These are phyloP conservation scores for Musa schizocarpa DNA, from an alignment of 176 grass and related monocot species.

Conservation along the genomic window DNA sequence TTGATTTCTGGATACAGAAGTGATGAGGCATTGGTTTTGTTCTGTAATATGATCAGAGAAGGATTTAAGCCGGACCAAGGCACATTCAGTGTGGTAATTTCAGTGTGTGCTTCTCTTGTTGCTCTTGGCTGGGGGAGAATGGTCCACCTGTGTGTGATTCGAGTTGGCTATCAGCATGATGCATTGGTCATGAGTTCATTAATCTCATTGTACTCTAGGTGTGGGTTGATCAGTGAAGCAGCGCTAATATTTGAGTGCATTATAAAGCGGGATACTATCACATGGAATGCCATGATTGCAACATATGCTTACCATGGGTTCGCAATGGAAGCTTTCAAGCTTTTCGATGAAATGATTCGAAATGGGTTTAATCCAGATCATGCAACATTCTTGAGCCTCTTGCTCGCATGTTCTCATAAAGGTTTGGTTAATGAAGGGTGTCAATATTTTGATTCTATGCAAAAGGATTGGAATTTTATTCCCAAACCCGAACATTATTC, in stretches of 20 bases:
- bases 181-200: constrained; percentile 67
- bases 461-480: constrained; percentile 48
- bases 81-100: constrained; percentile 42
- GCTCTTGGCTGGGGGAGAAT: constrained; percentile 56
- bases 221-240: constrained; percentile 49
- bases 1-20: constrained; percentile 54
- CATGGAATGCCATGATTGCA: constrained; percentile 80
- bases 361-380: constrained; percentile 46
- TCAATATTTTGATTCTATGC: constrained; percentile 51
- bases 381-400: constrained; percentile 56
- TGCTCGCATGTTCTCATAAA: constrained; percentile 60
- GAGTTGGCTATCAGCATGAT: constrained; percentile 53
- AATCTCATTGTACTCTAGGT: constrained; percentile 70
- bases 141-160: constrained; percentile 44
- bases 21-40: constrained; percentile 40
- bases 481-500: constrained; percentile 69
- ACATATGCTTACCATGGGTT: constrained; percentile 65
- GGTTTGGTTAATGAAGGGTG: constrained; percentile 65
- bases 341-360: constrained; percentile 42
- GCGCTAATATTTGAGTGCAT: constrained; percentile 42
- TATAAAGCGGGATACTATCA: constrained; percentile 41
- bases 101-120: constrained; percentile 56
- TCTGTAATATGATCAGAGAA: constrained; percentile 44
- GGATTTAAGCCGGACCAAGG: constrained; percentile 58
- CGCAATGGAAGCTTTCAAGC: constrained; percentile 47